Base-by-base conservation (phyloP, 1,139 yeast species). In the Eremothecium sinecaudum region DNA sequence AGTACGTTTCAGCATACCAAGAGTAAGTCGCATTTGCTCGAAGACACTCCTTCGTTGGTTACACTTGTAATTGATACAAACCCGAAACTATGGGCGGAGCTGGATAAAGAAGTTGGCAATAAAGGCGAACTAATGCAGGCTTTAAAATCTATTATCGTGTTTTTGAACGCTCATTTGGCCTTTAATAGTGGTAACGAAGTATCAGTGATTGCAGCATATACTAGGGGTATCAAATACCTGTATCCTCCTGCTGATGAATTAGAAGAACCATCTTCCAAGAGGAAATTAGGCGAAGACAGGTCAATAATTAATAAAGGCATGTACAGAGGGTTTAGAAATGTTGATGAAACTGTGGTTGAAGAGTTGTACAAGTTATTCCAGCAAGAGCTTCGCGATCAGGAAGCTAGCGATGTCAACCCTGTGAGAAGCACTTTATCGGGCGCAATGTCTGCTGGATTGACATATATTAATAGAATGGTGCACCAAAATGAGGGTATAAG, bases 121-220 rank as follows among this genome's bases (percentile, higher is more conserved):
- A 20, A 28, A n/a, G 32, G 24, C 12, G 48, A 45, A 30, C 38
- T 53, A 18, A 40, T 53, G 13, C 45, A 46, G n/a, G 56, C 53
- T 4, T 24, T 57, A 24, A 46, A 49, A 35, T 46, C 59, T 1
- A 32, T 56, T 8, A 42, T 56, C 9, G 58, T 57, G 2, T 54
- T 56, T 29, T 58, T 87, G 38, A 90, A 90, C 53, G 87, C 92
- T 1, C 98, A 90, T 57, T 56, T 92, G 32, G 77, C 98, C 0
- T 66, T 84, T 36, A 83, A 84, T 58, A 83, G 82, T 50, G 74
- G 86, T 23, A 90, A 90, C 56, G 74, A 75, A 51, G 94, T 87
- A 8, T 82, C 94, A 5, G 75, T 90, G 19, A 72, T 90, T 23
- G 81, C 84, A 1, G 79, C 84, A 17, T 80, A 86, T 39, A 73